phyloP scores from a whole-genome alignment of 306 rosid genomes.

The Lithocarpus polystachyus region DNA sequence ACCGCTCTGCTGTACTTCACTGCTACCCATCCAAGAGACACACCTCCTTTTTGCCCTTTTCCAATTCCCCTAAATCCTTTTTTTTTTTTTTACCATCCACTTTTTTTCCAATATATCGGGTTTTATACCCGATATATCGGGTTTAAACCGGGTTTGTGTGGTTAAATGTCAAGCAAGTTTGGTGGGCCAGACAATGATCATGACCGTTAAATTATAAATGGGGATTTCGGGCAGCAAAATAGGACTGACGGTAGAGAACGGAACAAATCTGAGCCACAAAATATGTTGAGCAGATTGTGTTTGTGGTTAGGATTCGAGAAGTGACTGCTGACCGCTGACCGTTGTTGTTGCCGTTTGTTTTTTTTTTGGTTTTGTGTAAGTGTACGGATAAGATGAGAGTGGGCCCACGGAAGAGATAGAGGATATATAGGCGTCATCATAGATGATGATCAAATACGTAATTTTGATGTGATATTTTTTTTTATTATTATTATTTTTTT shows the following conservation, averaged over 20 bases:
- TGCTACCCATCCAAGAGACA: neutral
- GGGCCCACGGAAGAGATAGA: neutral
- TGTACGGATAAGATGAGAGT: neutral
- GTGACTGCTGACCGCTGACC: constrained; percentile 8
- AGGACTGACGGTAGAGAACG: constrained; percentile 2
- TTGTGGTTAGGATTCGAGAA: constrained; percentile 8
- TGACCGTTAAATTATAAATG: neutral
- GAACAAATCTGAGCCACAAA: constrained; percentile 23
- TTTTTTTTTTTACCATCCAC: too few species aligned
- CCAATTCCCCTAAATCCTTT: too few species aligned
- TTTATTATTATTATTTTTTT: too few species aligned
- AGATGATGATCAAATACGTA: too few species aligned
- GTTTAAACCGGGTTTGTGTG: neutral
- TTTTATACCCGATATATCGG: neutral
- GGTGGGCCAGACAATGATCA: neutral
- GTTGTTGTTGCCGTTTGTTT: neutral
- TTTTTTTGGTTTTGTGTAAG: neutral
- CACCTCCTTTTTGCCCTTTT: neutral
- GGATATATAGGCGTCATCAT: too few species aligned
- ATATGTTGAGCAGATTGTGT: constrained; percentile 8
- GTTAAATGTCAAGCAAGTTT: neutral
- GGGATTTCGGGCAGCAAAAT: constrained; percentile 9
- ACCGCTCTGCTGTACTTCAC: neutral
- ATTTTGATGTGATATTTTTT: too few species aligned
- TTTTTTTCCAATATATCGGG: neutral